Evolutionary conservation across 371 early-diverging fungal species (phyloP), one percentile per base, ranked within the genome.

Genomic region (Apophysomyces trapeziformis): DNA sequence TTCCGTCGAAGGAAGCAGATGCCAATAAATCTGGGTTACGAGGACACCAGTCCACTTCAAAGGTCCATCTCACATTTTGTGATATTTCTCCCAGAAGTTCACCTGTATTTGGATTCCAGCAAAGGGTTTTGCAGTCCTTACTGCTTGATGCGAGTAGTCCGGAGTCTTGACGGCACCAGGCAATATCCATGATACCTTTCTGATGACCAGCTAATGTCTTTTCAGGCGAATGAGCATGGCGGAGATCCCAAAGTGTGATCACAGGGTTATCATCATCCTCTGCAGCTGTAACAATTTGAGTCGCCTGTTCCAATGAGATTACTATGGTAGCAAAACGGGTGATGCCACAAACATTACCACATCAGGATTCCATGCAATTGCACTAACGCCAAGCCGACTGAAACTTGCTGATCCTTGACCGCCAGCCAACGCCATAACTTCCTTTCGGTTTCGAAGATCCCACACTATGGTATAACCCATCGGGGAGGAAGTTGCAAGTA

Each of bases 351-450:
- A 50, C 14, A 57, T 65, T 87, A 95, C 95, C 16, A 83, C 85
- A 76, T 92, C 93, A 8, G 98, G 98, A 75, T 97, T 93, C 99
- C 99, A 99, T 4, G 93, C 92, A 64, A 95, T 78, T 16, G 93
- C 87, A 4, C 95, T 91, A 56, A 96, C 89, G n/a, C 92, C 90
- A 58, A 88, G 85, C 36, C 89, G 80, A 36, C 73, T 72, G 56
- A 77, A 73, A 46, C 74, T 78, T 59, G 77, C 79, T 32, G 88
- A 90, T 41, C 84, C 80, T 32, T 87, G 85, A 45, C 85, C 84
- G 21, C 82, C 78, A 39, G 87, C 76, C 36, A 99, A 85, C 37
- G 87, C 79, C 68, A 95, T 90, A 21, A 97, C 87, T 73, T 99
- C 97, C 56, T 92, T 87, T 47, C 90, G 85, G 67, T 90, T 90